These are phyloP conservation scores for Simmondsia chinensis DNA, from an alignment of 148 eudicot genomes.

Conservation along the genomic window DNA sequence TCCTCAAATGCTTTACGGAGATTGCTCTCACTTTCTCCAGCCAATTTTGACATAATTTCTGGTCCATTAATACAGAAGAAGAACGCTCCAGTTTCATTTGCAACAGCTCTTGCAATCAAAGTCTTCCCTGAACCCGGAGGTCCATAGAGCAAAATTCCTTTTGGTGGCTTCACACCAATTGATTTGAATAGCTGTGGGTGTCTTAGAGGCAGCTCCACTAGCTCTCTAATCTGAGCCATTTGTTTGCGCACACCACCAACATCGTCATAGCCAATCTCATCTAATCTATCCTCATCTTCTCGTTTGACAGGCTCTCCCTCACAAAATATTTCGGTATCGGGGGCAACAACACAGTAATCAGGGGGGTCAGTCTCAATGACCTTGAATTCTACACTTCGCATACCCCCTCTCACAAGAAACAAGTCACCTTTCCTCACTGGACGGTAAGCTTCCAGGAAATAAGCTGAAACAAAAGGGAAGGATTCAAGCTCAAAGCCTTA, in stretches of 20 bases:
- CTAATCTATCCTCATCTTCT: slow-evolving; percentile 78
- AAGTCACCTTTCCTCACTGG: slow-evolving; percentile 76
- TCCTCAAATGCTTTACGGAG: slow-evolving; percentile 93
- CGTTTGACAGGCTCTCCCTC: slow-evolving; percentile 83
- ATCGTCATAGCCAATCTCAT: slow-evolving; percentile 88
- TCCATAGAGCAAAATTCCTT: slow-evolving; percentile 79
- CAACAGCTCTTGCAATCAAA: slow-evolving; percentile 83
- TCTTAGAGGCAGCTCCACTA: slow-evolving; percentile 75
- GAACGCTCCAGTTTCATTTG: slow-evolving; percentile 92
- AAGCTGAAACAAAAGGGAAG: slow-evolving; percentile 38
- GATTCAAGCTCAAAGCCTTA: no score
- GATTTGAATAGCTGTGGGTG: slow-evolving; percentile 90
- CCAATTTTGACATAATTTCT: slow-evolving; percentile 86
- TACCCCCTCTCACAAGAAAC: slow-evolving; percentile 86
- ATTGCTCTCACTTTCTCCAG: slow-evolving; percentile 95
- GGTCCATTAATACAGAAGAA: slow-evolving; percentile 91
- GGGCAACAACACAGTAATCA: slow-evolving; percentile 89
- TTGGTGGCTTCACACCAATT: slow-evolving; percentile 89
- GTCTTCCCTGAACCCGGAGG: slow-evolving; percentile 96
- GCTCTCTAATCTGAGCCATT: slow-evolving; percentile 88
- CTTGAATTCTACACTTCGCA: slow-evolving; percentile 85
- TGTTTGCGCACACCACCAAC: slow-evolving; percentile 91
- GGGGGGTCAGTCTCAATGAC: slow-evolving; percentile 81
- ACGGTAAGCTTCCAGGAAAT: slow-evolving; percentile 76
- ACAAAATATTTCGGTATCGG: slow-evolving; percentile 81